Percentiles rank a stretch among this genome's conserved stretches.
Conservation (phyloP, 495 filamentous ascomycete genomes). For the Lasiosphaeris hirsuta region DNA sequence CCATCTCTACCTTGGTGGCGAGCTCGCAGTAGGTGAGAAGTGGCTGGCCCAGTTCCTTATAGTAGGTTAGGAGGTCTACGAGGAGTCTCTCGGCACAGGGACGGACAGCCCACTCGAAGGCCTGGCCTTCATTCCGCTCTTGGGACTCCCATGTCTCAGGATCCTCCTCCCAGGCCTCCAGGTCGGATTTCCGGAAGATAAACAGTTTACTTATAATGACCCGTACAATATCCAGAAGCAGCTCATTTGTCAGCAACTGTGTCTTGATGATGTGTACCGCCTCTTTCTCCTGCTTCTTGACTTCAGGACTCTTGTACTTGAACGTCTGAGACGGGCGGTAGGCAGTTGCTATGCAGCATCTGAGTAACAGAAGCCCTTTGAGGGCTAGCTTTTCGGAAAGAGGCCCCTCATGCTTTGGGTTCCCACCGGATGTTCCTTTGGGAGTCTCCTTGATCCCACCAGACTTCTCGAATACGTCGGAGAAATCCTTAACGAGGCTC, state of each 20-base stretch:
- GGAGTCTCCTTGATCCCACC: slow-evolving; percentile 45
- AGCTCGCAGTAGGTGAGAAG: slow-evolving; percentile 74
- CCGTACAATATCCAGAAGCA: slow-evolving; percentile 76
- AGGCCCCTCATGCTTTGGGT: slow-evolving; percentile 52
- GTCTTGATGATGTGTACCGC: slow-evolving; percentile 63
- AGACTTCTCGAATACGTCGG: slow-evolving; percentile 60
- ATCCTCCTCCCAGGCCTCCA: slow-evolving; percentile 86
- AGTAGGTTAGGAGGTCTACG: slow-evolving; percentile 83
- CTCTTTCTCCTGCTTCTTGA: slow-evolving; percentile 64
- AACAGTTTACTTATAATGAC: slow-evolving; percentile 83
- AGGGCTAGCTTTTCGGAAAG: slow-evolving; percentile 73
- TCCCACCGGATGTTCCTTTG: slow-evolving; percentile 45
- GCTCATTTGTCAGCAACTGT: slow-evolving; percentile 67
- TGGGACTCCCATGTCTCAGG: slow-evolving; percentile 88
- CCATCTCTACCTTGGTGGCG: slow-evolving; percentile 61
- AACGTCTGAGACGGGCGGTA: slow-evolving; percentile 77
- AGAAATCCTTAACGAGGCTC: slow-evolving; percentile 70
- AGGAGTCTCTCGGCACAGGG: slow-evolving; percentile 93
- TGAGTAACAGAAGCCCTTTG: slow-evolving; percentile 76
- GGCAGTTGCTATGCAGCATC: slow-evolving; percentile 78
- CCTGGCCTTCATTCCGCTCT: slow-evolving; percentile 74
- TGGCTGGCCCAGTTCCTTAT: slow-evolving; percentile 71
- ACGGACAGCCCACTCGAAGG: slow-evolving; percentile 83
- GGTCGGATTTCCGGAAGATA: slow-evolving; percentile 77
- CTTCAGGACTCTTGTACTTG: slow-evolving; percentile 67